phyloP scores from a whole-genome alignment of 116 monocot species.

The Phalaenopsis hybrid region DNA sequence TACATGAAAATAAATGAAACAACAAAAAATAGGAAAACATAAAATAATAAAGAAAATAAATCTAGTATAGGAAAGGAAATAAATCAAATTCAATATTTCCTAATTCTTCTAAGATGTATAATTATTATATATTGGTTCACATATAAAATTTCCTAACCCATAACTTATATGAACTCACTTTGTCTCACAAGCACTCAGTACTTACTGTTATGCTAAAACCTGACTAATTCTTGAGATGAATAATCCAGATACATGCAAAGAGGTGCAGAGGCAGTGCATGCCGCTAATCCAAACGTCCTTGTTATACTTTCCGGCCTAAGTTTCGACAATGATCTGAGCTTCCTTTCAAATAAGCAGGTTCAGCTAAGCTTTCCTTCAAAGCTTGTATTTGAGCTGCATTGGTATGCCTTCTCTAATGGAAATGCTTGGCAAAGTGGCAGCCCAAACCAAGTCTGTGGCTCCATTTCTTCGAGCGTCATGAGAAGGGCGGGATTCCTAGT shows the following conservation, averaged over 20 bases:
- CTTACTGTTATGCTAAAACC: no score
- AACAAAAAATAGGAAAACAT: no score
- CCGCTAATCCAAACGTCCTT: constrained; percentile 56
- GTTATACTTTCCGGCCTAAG: constrained; percentile 68
- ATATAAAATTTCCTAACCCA: no score
- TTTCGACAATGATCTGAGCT: constrained; percentile 64
- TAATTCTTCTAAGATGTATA: no score
- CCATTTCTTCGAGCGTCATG: constrained; percentile 20
- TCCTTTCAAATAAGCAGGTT: constrained; percentile 29
- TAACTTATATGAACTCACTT: no score
- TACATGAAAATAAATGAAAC: no score
- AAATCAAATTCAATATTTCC: no score
- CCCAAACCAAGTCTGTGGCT: constrained; percentile 56
- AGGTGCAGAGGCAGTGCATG: constrained; percentile 64
- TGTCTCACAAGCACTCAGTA: no score
- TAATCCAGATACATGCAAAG: constrained; percentile 39
- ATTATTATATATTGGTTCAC: no score
- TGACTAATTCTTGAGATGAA: no score
- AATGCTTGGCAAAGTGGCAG: constrained; percentile 41
- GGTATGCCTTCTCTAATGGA: constrained; percentile 69
- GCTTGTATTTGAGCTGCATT: constrained; percentile 75
- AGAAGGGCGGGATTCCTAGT: constrained; percentile 51
- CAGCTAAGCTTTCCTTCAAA: constrained; percentile 44
- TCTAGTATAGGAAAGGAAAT: no score
- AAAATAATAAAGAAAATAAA: no score